These are phyloP conservation scores for Mortierella polycephala DNA, from an alignment of 371 early-diverging fungal species.

Conservation along the genomic window DNA sequence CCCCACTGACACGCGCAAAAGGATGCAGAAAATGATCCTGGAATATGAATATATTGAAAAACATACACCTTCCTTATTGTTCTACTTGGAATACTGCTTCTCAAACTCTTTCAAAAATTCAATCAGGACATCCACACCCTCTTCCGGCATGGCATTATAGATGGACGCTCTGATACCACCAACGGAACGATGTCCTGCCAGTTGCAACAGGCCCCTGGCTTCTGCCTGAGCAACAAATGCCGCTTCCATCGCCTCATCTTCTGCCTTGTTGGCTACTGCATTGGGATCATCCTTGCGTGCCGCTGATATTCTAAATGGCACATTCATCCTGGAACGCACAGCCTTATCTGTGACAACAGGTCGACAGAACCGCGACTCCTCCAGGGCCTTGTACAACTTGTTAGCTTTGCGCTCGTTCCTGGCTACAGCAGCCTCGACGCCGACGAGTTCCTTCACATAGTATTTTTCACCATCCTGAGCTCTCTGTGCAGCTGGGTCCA, in stretches of 20 bases:
- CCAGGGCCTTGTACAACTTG: conserved; percentile 79
- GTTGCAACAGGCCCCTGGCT: conserved; percentile 80
- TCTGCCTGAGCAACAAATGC: conserved; percentile 86
- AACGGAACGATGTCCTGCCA: conserved; percentile 94
- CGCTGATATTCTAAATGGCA: conserved; percentile 82
- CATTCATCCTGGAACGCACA: conserved; percentile 89
- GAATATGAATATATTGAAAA: too few relatives aligned
- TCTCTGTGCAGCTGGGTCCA: conserved; percentile 35
- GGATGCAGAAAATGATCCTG: too few relatives aligned
- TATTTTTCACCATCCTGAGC: conserved; percentile 37
- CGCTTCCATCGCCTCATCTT: conserved; percentile 76
- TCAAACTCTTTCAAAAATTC: conserved; percentile 85
- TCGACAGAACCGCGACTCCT: conserved; percentile 70
- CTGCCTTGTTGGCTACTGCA: conserved; percentile 32
- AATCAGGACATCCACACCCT: conserved; percentile 81
- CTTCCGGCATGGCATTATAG: conserved; percentile 93
- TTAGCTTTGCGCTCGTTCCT: conserved; percentile 73
- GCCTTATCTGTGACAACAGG: conserved; percentile 70
- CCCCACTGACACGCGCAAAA: too few relatives aligned
- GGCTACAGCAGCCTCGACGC: conserved; percentile 71
- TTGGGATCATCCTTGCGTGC: conserved; percentile 28
- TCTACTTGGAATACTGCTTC: conserved; percentile 35
- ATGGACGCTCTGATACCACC: conserved; percentile 96
- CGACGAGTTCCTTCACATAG: conserved; percentile 69
- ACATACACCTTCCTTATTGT: too few relatives aligned